Base-by-base conservation (phyloP, 768 basidiomycete genomes). In the Tricholoma furcatifolium region DNA sequence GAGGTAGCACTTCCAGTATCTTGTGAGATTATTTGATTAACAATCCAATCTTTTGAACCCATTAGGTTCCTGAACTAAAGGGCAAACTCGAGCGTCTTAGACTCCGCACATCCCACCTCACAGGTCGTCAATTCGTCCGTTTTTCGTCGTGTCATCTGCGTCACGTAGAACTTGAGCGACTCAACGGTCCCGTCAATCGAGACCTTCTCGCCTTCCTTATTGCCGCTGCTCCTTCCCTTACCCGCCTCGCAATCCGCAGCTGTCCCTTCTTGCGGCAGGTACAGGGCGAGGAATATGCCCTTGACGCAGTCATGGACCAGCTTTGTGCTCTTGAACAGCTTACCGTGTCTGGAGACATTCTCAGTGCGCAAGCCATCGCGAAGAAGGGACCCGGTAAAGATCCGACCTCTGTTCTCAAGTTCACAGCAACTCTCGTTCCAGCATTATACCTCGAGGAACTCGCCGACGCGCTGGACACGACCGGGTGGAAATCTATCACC, bases 271-370 rank as follows among this genome's bases (percentile, higher is more conserved):
- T 35, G 17, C 44, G 36, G 15, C 51, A 47, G 23, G 24, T 27
- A 3, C 38, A 39, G 31, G 17, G 23, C 15, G 51, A 53, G 39
- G 30, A 47, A 23, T 47, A 53, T 8, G 51, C 51, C 6, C 46
- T 53, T 23, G 45, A 53, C 20, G 20, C 11, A 34, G 20, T 41
- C 15, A 53, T 53, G 39, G 31, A 21, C 5, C 34, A 47, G 32
- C 38, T 53, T 4, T 53, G 39, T 17, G 36, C 51, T 17, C 51
- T 53, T 15, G 45, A 47, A 53, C 30, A 53, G 30, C 44, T 53
- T 15, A 30, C 7, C 18, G 39, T 46, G 21, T 41, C 44, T n/a
- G 51, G 51, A 32, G 44, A 47, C 27, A 27, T 53, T 14, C 30
- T 53, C 8, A 46, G 24, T 21, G 20, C 30, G 15, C 39, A 39